These are phyloP conservation scores for Suhomyces chickasaworum DNA, from an alignment of 1,139 yeast species.

Conservation along the genomic window DNA sequence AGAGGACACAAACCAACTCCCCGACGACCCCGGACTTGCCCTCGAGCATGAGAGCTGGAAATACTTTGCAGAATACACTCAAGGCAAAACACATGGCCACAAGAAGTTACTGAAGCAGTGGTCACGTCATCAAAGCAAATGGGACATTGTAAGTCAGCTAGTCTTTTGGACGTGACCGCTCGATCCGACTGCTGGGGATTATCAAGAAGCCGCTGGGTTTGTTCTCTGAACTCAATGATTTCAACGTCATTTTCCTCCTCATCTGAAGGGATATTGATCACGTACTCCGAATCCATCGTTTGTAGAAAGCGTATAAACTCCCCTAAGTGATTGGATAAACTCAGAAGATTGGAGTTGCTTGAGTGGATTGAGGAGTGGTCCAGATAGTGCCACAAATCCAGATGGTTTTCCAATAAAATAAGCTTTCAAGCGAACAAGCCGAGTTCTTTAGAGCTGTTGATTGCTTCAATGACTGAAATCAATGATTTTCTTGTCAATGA, in stretches of 20 bases:
- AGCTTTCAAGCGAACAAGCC: background rate
- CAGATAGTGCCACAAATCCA: background rate
- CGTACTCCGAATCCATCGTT: conserved; percentile 19
- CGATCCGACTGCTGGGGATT: conserved; percentile 27
- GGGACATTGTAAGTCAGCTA: conserved; percentile 47
- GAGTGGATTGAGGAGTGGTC: too few species aligned
- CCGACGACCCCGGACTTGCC: conserved; percentile 36
- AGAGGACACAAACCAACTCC: conserved; percentile 51
- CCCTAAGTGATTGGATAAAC: too few species aligned
- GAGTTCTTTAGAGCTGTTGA: background rate
- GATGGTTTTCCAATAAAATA: background rate
- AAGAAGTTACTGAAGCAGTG: conserved; percentile 44
- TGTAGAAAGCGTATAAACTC: too few species aligned
- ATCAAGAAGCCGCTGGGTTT: conserved; percentile 38
- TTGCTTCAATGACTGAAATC: background rate
- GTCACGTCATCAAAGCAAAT: conserved; percentile 48
- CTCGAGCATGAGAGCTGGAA: conserved; percentile 46
- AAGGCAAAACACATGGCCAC: conserved; percentile 51
- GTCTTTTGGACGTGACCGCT: conserved; percentile 29
- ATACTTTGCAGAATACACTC: conserved; percentile 48
- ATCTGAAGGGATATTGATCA: conserved; percentile 28
- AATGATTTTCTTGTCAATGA: background rate
- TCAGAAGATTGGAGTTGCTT: too few species aligned
- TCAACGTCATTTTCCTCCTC: conserved; percentile 42
- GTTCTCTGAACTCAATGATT: conserved; percentile 40